Conservation (phyloP, 2,329 filamentous ascomycete genomes). For the Aspergillus flavus region DNA sequence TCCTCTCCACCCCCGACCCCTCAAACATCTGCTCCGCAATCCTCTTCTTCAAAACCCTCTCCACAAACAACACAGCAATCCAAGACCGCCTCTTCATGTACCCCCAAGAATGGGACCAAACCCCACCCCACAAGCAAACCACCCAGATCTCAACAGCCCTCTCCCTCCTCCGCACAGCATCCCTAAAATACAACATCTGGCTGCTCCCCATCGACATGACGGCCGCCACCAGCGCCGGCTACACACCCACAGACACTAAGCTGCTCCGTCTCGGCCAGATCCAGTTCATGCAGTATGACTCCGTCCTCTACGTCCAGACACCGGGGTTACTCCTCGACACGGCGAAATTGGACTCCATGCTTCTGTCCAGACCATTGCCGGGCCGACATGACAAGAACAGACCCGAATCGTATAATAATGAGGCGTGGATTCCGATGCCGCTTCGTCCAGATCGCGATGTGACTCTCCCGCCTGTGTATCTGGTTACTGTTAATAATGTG, state of each 20-base stretch:
- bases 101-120: slow-evolving; percentile 47
- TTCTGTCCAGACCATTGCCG: slow-evolving; percentile 39
- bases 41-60: slow-evolving; percentile 46
- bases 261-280: slow-evolving; percentile 41
- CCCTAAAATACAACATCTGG: slow-evolving; percentile 44
- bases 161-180: slow-evolving; percentile 41
- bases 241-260: slow-evolving; percentile 38
- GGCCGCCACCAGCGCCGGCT: slow-evolving; percentile 34
- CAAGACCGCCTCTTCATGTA: slow-evolving; percentile 51
- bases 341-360: slow-evolving; percentile 39
- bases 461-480: slow-evolving; percentile 36
- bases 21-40: slow-evolving; percentile 50
- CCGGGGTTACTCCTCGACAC: slow-evolving; percentile 45
- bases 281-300: slow-evolving; percentile 47
- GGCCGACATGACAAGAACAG: slow-evolving; percentile 35
- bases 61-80: slow-evolving; percentile 35
- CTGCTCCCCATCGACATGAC: slow-evolving; percentile 46
- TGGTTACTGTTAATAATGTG: slow-evolving; percentile 42
- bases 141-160: slow-evolving; percentile 37
- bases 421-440: slow-evolving; percentile 42
- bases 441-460: slow-evolving; percentile 36
- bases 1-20: slow-evolving; percentile 46
- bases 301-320: slow-evolving; percentile 46
- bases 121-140: slow-evolving; percentile 25
- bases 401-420: slow-evolving; percentile 40